Evolutionary conservation across 345 rosid species (phyloP), one percentile per base, ranked within the genome.

Genomic region (Moringa oleifera): DNA sequence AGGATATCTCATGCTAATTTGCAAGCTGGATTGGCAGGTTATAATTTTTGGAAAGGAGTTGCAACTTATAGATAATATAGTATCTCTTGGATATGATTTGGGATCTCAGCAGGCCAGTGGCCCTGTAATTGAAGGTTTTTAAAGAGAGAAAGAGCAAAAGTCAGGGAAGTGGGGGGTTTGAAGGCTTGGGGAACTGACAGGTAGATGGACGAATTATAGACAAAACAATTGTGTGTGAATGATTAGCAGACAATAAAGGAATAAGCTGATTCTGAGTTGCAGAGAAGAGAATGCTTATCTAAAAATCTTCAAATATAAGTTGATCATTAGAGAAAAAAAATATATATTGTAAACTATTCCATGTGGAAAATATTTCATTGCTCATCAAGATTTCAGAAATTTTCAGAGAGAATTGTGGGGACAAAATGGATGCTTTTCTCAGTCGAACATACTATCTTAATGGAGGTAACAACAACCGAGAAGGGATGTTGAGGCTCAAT

Each of bases 341-440:
- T 33, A 5, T 33, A 4, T 33, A 11, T 33, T 33, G 37, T 11
- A 33, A 5, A 4, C 11, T 4, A 11, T 33, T 33, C 5, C 17
- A 41, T 41, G 47, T 16, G 6, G 12, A 41, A 41, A 11, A 41
- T 41, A 1, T 41, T 41, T 11, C 6, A 4, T 4, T 41, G n/a
- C n/a, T n/a, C n/a, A 41, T 41, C 5, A 33, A 33, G 37, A 33
- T 15, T 41, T 41, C 47, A 41, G 1, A 41, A 4, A 4, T 61
- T 51, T 73, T 60, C 78, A 89, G 95, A 60, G 61, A 80, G 72
- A 80, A 79, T 66, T 90, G 91, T 47, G 84, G 75, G 59, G 84
- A 79, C 73, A 80, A 85, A 78, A 74, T 80, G 65, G 83, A 80
- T 71, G 75, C 81, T 6, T 90, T 85, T 79, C 88, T 83, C 50